A percentile compares a stretch with the other conserved stretches of the same genome.
Evolutionary conservation across 2,329 filamentous ascomycete genomes (phyloP).

Genomic region (Tolypocladium tundrense): DNA sequence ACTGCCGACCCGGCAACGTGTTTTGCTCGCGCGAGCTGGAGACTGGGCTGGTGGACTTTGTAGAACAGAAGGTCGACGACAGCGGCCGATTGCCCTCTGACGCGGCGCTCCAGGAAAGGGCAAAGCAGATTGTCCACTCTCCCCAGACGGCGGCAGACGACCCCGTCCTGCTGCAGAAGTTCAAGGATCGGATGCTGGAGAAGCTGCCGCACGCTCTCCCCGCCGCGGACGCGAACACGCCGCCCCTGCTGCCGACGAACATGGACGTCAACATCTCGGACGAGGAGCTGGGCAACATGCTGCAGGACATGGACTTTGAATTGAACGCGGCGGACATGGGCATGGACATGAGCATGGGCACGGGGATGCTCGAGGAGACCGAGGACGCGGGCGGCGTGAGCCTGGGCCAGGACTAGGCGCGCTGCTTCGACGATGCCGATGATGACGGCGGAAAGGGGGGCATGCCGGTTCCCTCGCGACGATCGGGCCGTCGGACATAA

Average conservation of each 20-base stretch:
- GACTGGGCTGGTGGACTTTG: slow-evolving; percentile 38
- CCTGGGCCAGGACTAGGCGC: slow-evolving; percentile 2
- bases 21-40: slow-evolving; percentile 52
- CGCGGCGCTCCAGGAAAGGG: slow-evolving; percentile 33
- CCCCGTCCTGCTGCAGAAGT: slow-evolving; percentile 38
- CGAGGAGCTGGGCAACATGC: slow-evolving; percentile 27
- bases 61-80: slow-evolving; percentile 26
- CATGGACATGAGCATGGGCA: background rate
- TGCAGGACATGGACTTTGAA: slow-evolving; percentile 34
- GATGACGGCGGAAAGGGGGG: background rate
- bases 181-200: slow-evolving; percentile 34
- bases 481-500: background rate
- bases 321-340: slow-evolving; percentile 20
- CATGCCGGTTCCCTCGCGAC: too few relatives aligned
- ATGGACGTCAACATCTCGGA: slow-evolving; percentile 27
- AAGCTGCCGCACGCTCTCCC: slow-evolving; percentile 13
- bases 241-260: slow-evolving; percentile 14
- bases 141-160: slow-evolving; percentile 45
- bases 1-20: slow-evolving; percentile 35
- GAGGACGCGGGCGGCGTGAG: slow-evolving; percentile 20
- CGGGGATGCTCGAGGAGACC: slow-evolving; percentile 14
- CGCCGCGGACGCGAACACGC: background rate
- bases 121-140: slow-evolving; percentile 35
- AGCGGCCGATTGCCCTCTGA: slow-evolving; percentile 36
- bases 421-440: background rate